Evolutionary conservation across 306 rosid genomes (phyloP).

Genomic region (Mucuna pruriens): DNA sequence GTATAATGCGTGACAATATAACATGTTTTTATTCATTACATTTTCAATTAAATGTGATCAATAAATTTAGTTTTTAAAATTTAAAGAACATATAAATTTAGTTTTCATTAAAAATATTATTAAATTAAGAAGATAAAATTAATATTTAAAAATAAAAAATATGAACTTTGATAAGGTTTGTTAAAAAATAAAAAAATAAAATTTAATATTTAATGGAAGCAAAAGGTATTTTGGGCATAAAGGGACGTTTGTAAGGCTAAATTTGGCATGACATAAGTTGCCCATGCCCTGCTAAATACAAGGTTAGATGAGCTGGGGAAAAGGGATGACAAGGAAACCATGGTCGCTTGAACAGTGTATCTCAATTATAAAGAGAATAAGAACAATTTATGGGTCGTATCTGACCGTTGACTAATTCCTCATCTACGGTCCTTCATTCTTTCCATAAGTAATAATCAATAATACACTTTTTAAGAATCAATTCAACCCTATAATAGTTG

Average conservation of each 20-base stretch:
- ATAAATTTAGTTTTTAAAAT: too few species aligned
- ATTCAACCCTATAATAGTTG: not conserved
- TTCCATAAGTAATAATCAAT: not conserved
- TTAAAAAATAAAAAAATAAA: too few species aligned
- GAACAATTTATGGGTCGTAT: slow-evolving; percentile 53
- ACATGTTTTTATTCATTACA: not conserved
- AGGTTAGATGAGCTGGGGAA: slow-evolving; percentile 17
- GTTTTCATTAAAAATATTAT: too few species aligned
- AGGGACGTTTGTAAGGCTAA: slow-evolving; percentile 8
- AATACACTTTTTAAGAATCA: not conserved
- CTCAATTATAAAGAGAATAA: slow-evolving; percentile 35
- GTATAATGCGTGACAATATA: not conserved
- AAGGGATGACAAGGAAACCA: slow-evolving; percentile 31
- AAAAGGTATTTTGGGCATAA: not conserved
- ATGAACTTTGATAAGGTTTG: too few species aligned
- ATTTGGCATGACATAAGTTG: slow-evolving; percentile 2
- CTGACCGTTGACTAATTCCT: slow-evolving; percentile 50
- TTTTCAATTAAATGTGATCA: too few species aligned
- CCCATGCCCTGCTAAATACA: slow-evolving; percentile 29
- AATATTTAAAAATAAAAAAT: too few species aligned
- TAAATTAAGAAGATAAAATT: too few species aligned
- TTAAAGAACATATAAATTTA: too few species aligned
- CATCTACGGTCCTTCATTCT: slow-evolving; percentile 20
- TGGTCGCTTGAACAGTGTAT: slow-evolving; percentile 17
- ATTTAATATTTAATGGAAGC: not conserved